Evolutionary conservation across 2,329 filamentous ascomycete species (phyloP), one percentile per base, ranked within the genome.

Genomic region (Chaetomiaceae sp.): DNA sequence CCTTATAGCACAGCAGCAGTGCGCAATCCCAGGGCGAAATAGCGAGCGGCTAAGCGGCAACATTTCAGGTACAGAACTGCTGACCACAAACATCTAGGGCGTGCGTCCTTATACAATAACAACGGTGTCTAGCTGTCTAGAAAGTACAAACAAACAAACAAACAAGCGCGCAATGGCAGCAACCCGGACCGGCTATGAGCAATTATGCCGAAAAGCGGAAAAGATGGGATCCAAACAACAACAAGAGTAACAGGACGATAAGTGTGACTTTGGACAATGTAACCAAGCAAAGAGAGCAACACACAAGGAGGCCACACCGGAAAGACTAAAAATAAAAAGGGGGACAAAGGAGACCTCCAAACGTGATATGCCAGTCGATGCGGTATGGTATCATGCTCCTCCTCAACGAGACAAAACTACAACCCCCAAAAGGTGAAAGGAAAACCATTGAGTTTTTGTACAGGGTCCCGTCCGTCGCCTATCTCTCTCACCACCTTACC

Each of bases 211-310:
- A 26, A 29, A 38, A 38, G 7, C 20, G 32, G 20, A 49, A n/a
- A 48, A 45, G 11, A 35, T 47, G 30, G n/a, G 20, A 54, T 47
- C 47, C 51, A 52, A 53, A 41, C 54, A 39, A 44, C 45, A 47
- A 42, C n/a, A 14, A 58, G 48, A 52, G 22, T 48, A 42, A 47
- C 37, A 47, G n/a, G n/a, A n/a, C n/a, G n/a, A n/a, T n/a, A 41
- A 50, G 38, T 49, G 46, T 42, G 40, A 43, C 48, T 30, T 24
- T 5, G 9, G 9, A 5, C 22, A 24, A 46, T 32, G 30, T 38
- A 24, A 26, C 20, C 8, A 15, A 26, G 24, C 15, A 18, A 38
- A 50, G 10, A 39, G 29, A 38, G 18, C 12, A 33, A n/a, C 29
- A 35, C 20, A 45, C n/a, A 38, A 50, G 10, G 36, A 22, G 34